Evolutionary conservation across 2,329 filamentous ascomycete genomes (phyloP), one percentile per base, ranked within the genome.

Genomic region (Lachnellula cervina): DNA sequence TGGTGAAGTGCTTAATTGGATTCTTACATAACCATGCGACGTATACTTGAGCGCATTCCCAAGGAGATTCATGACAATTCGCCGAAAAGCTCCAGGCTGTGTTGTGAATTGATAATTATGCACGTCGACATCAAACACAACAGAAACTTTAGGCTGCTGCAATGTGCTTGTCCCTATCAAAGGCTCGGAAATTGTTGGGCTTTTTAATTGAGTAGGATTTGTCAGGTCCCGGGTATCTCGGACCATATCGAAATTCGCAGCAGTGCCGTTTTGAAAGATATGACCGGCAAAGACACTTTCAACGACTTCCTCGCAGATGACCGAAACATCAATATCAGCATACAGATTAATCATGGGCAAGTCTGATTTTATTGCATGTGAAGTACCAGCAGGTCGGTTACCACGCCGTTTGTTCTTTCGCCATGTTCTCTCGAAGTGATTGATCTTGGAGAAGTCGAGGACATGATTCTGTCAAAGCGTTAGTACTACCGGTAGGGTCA

Each of bases 11-110:
- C 61, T 55, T 21, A 68, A 49, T 19, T 58, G 66, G 28, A 81
- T 71, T 3, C 73, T 71, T 1, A 86, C 76, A 55, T 73, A 77
- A 1, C 82, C 82, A 1, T 72, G 68, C 1, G 76, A 72, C 0
- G 81, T 86, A 56, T 85, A 86, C 64, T 86, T 86, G 58, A 86
- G 72, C 0, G 83, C 77, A 62, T 86, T 86, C 3, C 82, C 82
- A 32, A 85, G 77, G 0, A 86, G 66, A 54, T 86, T 86, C 81
- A 85, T 84, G 50, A 86, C 76, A 25, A 86, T 57, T 23, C 68
- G 59, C 49, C 77, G 71, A 38, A 79, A 67, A 3, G 77, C 77
- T 0, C 83, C 83, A 0, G 80, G 78, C 44, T 84, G 78, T 3
- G 79, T 79, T 1, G 75, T 73, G 61, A 82, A 68, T 17, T 64